Conservation (phyloP, 106 monocot species). For the Gastrodia elata region DNA sequence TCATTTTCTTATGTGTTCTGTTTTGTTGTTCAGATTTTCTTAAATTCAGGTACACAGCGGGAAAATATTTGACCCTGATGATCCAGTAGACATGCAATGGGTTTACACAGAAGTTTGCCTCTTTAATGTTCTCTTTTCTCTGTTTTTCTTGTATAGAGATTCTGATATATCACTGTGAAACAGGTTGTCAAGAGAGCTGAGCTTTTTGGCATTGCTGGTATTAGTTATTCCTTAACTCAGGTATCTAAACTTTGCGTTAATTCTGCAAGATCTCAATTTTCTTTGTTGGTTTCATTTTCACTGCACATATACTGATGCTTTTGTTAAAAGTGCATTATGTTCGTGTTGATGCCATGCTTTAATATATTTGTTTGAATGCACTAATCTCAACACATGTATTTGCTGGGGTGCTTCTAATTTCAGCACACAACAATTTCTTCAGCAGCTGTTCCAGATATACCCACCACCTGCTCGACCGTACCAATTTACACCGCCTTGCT, state of each 20-base stretch:
- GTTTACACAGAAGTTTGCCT: conserved; percentile 70
- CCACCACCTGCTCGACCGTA: no score
- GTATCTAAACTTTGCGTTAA: conserved; percentile 19
- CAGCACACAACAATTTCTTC: no score
- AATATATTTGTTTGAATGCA: no score
- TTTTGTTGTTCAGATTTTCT: background rate
- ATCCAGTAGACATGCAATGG: conserved; percentile 99
- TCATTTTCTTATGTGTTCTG: background rate
- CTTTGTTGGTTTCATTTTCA: background rate
- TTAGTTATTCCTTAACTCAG: conserved; percentile 97
- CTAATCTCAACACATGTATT: no score
- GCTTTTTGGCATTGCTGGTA: conserved; percentile 95
- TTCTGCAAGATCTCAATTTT: background rate
- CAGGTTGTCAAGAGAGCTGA: conserved; percentile 98
- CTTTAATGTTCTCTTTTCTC: background rate
- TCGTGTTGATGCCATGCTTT: no score
- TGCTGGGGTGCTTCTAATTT: no score
- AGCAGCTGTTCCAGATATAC: no score
- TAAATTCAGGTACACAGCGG: conserved; percentile 62
- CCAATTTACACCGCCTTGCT: no score
- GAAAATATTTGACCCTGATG: conserved; percentile 89
- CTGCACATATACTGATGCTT: no score
- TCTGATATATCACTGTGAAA: conserved; percentile 13
- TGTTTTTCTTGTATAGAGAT: background rate
- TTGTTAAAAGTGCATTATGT: no score